Base-by-base conservation (phyloP, 768 basidiomycete genomes). In the Xerocomellus intermedius region DNA sequence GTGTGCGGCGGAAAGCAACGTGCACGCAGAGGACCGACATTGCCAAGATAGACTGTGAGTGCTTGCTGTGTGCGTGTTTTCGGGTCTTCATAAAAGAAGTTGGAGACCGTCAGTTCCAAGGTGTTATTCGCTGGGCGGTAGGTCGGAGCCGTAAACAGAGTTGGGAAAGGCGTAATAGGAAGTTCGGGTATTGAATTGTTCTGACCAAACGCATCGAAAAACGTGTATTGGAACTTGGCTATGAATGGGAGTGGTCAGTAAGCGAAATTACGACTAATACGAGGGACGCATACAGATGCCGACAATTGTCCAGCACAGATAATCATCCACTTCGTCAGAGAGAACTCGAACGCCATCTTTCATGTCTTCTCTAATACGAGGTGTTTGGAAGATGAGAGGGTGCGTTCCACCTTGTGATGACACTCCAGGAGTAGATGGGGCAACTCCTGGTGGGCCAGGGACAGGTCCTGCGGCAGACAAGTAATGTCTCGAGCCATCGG, bases 201-300 rank as follows among this genome's bases (percentile, higher is more conserved):
- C 62, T 89, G 84, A 14, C 88, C 88, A 69, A 90, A 87, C 5
- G 90, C 89, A 64, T 94, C 91, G 68, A 95, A 94, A 70, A 96
- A 96, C 17, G 91, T 93, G 69, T 94, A 95, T 64, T 94, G 90
- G 73, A 94, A 94, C 73, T 94, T 93, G 51, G 92, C 91, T 94
- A 62, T 19, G 65, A 58, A 54, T 50, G 22, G 16, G 3, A 42
- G 52, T 54, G 49, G 62, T 73, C 43, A 64, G 60, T 58, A 53
- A 56, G 46, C 53, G 52, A 48, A 53, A 56, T 28, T 12, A 44
- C 26, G 46, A 42, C 48, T 17, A 51, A 45, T 43, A 26, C 45
- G 52, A 55, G 45, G 55, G 21, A 64, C 57, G 76, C 89, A 72
- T 73, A 94, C 94, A 92, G 49, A 96, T 94, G 37, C 94, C 92